Evolutionary conservation across 495 filamentous ascomycete species (phyloP).

Genomic region (Daldinia childiae): DNA sequence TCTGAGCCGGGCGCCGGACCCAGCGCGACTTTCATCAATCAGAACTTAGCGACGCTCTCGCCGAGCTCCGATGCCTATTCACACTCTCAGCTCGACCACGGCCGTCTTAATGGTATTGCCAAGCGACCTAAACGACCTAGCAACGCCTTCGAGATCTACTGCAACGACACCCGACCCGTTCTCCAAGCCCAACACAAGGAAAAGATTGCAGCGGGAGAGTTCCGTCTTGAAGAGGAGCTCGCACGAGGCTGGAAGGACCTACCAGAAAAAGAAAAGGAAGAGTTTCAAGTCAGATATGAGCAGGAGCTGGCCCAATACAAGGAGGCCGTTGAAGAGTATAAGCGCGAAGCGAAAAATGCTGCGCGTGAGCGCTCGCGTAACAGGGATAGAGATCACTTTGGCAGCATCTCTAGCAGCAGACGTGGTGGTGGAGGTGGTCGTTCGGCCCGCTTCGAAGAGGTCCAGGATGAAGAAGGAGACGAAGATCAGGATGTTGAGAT

Average conservation of each 20-base stretch:
- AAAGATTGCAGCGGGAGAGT: slow-evolving; percentile 49
- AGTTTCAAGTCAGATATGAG: slow-evolving; percentile 55
- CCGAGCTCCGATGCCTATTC: slow-evolving; percentile 60
- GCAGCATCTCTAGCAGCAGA: slow-evolving; percentile 2
- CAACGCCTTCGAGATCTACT: slow-evolving; percentile 63
- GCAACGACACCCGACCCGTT: slow-evolving; percentile 54
- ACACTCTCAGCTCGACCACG: slow-evolving; percentile 45
- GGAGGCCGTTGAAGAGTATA: slow-evolving; percentile 49
- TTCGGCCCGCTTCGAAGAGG: slow-evolving; percentile 39
- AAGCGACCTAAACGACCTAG: slow-evolving; percentile 55
- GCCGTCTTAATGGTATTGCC: slow-evolving; percentile 38
- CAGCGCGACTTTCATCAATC: slow-evolving; percentile 54
- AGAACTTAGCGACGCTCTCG: slow-evolving; percentile 55
- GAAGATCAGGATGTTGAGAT: slow-evolving; percentile 48
- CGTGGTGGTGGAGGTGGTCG: slow-evolving; percentile 30
- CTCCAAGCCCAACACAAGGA: slow-evolving; percentile 52
- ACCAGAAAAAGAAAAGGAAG: slow-evolving; percentile 54
- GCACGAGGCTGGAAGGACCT: slow-evolving; percentile 61
- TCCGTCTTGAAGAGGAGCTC: slow-evolving; percentile 56
- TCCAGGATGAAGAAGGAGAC: slow-evolving; percentile 42
- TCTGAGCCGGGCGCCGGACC: slow-evolving; percentile 44
- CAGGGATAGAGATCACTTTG: slow-evolving; percentile 24
- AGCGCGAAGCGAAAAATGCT: slow-evolving; percentile 47
- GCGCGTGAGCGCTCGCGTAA: slow-evolving; percentile 46
- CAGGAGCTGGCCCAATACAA: slow-evolving; percentile 53